Percentiles rank a stretch among this genome's conserved stretches.
Evolutionary conservation across 2,329 filamentous ascomycete species (phyloP).

Genomic region (Sporothrix inflata): DNA sequence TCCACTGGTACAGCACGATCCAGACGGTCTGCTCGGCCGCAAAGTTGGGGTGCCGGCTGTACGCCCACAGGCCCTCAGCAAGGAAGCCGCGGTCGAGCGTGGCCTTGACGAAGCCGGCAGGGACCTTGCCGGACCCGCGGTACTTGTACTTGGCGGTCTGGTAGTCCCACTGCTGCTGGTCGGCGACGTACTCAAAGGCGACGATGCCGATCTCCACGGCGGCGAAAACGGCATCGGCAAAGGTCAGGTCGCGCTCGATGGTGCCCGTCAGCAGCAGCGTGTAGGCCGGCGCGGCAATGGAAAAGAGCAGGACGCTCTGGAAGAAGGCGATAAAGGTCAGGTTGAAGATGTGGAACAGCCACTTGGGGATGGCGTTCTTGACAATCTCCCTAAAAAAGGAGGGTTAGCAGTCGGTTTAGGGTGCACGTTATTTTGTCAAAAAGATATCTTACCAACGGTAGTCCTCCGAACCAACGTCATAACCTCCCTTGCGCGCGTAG

Average conservation of each 20-base stretch:
- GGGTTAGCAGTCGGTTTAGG: not conserved
- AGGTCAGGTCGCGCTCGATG: constrained; percentile 55
- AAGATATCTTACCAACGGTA: constrained; percentile 71
- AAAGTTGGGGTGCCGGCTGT: constrained; percentile 93
- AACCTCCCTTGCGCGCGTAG: constrained; percentile 95
- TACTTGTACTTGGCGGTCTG: constrained; percentile 81
- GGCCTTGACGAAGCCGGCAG: constrained; percentile 64
- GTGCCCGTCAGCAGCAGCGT: constrained; percentile 74
- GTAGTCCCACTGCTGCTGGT: constrained; percentile 91
- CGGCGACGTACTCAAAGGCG: constrained; percentile 75
- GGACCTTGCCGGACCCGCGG: constrained; percentile 70
- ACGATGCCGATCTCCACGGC: constrained; percentile 55
- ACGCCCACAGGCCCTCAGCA: constrained; percentile 81
- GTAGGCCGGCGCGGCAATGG: constrained; percentile 78
- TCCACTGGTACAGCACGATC: constrained; percentile 88
- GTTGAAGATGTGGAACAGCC: constrained; percentile 82
- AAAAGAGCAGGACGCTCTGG: constrained; percentile 80
- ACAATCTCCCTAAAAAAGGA: constrained; percentile 65
- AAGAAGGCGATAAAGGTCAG: constrained; percentile 83
- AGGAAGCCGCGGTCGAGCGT: constrained; percentile 91
- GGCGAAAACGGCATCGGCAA: constrained; percentile 54
- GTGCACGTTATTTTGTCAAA: too few species aligned
- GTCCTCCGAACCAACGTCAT: constrained; percentile 85
- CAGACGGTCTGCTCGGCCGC: constrained; percentile 89
- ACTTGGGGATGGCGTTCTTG: constrained; percentile 63